Base-by-base conservation (phyloP, 1,139 yeast genomes). In the Zygotorulaspora mrakii region DNA sequence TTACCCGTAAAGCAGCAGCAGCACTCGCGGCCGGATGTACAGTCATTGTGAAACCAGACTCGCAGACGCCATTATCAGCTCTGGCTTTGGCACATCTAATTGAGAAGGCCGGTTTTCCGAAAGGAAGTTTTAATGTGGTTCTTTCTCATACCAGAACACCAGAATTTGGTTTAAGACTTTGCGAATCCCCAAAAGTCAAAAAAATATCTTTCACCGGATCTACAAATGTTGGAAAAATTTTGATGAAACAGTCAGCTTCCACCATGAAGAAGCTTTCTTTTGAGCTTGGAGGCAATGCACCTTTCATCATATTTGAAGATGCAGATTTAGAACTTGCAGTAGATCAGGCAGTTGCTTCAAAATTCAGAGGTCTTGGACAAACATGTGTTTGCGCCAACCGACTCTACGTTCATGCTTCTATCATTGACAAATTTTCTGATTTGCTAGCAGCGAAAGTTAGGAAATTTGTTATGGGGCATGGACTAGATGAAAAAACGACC, bases 21-120 rank as follows among this genome's bases (percentile, higher is more conserved):
- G 95, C 95, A 1, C 57, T 87, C 14, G 96, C 96, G 12, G 89
- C 94, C 7, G 97, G 97, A 1, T 89, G 96, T 65, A 82, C 97
- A 1, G 71, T 86, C 2, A 89, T 89, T 9, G 71, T 89, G 45
- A 89, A 88, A 65, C 96, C 97, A 2, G 96, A 94, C 27, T 69
- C 80, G 3, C 94, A 85, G 59, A 89, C 97, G 6, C 97, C 97
- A 13, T 69, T 82, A 46, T 74, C 89, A 14, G 96, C 96, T 0
- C 67, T 86, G 42, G 95, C 96, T 1, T 59, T 89, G 57, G 95
- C 82, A 2, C 67, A 76, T 48, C 69, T 89, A 35, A 80, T 79
- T 14, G 77, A 79, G 43, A 67, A 82, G 55, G 95, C 95, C 0
- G 96, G 96, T 0, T 71, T 89, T 51, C 96, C 96, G n/a, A 68